A percentile compares a stretch with the other conserved stretches of the same genome.
Conservation (phyloP, 495 filamentous ascomycete species). For the Cenococcum geophilum region DNA sequence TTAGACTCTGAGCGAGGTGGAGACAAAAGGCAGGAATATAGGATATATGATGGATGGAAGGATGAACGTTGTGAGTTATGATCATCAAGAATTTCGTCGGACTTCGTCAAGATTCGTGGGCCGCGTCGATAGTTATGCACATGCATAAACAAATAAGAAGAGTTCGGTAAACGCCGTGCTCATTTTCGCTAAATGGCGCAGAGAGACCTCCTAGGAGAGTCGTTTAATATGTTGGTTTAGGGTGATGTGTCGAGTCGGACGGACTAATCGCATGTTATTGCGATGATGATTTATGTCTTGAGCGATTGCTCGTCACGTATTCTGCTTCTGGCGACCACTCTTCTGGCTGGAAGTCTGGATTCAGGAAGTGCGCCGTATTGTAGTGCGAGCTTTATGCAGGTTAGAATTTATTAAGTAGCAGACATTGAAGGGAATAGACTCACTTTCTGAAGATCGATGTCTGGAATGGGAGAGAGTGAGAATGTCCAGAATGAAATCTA, state of each 20-base stretch:
- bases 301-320: conserved; percentile 29
- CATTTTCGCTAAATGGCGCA: conserved; percentile 27
- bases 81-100: conserved; percentile 29
- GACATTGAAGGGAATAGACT: conserved; percentile 12
- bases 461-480: conserved; percentile 31
- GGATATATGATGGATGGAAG: conserved; percentile 13
- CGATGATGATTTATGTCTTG: conserved; percentile 27
- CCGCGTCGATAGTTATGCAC: conserved; percentile 24
- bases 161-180: conserved; percentile 30
- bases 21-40: conserved; percentile 6
- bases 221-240: conserved; percentile 6
- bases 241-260: neutral
- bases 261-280: conserved; percentile 15
- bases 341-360: conserved; percentile 41
- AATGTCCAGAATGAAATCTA: conserved; percentile 26
- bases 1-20: neutral
- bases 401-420: neutral
- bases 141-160: conserved; percentile 16
- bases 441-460: conserved; percentile 40
- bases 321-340: conserved; percentile 40
- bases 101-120: conserved; percentile 23
- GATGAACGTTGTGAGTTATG: conserved; percentile 13
- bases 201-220: conserved; percentile 20
- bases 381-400: conserved; percentile 34
- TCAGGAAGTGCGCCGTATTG: conserved; percentile 41